Conservation (phyloP, 106 monocot species). For the Dioscorea zingiberensis region DNA sequence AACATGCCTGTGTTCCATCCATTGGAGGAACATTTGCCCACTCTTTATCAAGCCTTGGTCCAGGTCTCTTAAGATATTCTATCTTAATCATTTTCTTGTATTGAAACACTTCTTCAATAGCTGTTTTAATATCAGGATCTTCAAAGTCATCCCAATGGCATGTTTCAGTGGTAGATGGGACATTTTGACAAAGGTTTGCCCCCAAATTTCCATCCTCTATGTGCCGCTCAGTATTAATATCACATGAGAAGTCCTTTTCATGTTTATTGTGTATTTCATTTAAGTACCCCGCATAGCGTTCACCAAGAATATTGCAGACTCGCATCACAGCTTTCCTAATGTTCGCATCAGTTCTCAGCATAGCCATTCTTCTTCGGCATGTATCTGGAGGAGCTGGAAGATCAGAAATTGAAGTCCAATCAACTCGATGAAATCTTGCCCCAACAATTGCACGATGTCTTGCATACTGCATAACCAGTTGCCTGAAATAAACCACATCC, state of each 20-base stretch:
- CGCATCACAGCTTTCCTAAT: conserved; percentile 49
- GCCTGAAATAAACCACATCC: conserved; percentile 27
- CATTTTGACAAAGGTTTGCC: conserved; percentile 9
- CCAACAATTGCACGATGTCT: conserved; percentile 60
- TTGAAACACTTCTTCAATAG: conserved; percentile 71
- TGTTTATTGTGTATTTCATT: conserved; percentile 10
- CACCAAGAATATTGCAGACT: conserved; percentile 68
- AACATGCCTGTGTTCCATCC: not conserved
- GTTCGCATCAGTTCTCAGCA: conserved; percentile 32
- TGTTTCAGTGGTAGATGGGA: conserved; percentile 2
- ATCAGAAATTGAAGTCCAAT: conserved; percentile 63
- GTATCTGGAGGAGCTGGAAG: conserved; percentile 67
- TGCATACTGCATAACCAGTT: conserved; percentile 70
- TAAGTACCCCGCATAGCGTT: conserved; percentile 38
- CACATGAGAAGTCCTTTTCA: not conserved
- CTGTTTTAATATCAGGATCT: conserved; percentile 52
- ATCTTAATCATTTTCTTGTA: conserved; percentile 47
- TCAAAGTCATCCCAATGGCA: conserved; percentile 79
- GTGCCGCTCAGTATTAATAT: conserved; percentile 1
- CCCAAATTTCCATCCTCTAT: not conserved
- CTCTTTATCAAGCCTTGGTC: conserved; percentile 21
- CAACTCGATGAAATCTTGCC: conserved; percentile 56
- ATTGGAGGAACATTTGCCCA: conserved; percentile 14
- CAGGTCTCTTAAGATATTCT: conserved; percentile 22
- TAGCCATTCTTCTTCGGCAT: conserved; percentile 67